Evolutionary conservation across 805 yeast species (phyloP), one percentile per base, ranked within the genome.

Genomic region (Wickerhamiella vanderwaltii): DNA sequence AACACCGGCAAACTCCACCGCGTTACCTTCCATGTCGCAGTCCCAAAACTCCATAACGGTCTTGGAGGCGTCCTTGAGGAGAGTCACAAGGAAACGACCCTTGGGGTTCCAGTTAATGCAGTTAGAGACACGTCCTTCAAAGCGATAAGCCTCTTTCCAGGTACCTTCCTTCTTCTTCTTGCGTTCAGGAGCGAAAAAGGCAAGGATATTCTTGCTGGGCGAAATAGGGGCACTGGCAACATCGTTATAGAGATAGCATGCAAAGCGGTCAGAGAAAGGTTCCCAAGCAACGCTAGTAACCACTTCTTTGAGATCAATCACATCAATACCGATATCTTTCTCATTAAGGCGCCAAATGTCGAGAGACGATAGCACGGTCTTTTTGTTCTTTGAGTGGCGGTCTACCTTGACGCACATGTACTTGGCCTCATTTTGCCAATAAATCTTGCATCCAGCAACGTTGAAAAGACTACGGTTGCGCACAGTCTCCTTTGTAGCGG

Each of bases 401-500:
- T 87, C 95, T 52, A 91, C 95, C 67, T 83, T 85, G 58, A 87
- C 93, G 67, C 95, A 84, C 59, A 91, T 66, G 60, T 68, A 79
- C 54, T 76, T 78, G 49, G 84, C 85, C 52, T 81, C 77, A 50
- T 75, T 78, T 66, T 91, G 97, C 99, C 99, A 91, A 69, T 78
- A 85, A 66, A 91, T 65, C 56, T 79, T 73, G 65, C 91, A 85
- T 58, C 81, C 88, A 44, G 85, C 73, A 39, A 91, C 98, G 66
- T 91, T 95, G 71, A 91, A 86, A 64, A 91, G 70, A 64, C 88
- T 87, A 53, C 88, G 79, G 46, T 95, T 82, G 72, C 96, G 82
- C 47, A 91, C 63, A 35, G 86, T 77, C 60, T 76, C 71, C 61
- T 79, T 82, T 20, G 85, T 69, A 46, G 95, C 94, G 42, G 87